Percentiles rank a stretch among this genome's conserved stretches.
Conservation (phyloP, 805 yeast genomes). For the Diddensiella transvaalensis region DNA sequence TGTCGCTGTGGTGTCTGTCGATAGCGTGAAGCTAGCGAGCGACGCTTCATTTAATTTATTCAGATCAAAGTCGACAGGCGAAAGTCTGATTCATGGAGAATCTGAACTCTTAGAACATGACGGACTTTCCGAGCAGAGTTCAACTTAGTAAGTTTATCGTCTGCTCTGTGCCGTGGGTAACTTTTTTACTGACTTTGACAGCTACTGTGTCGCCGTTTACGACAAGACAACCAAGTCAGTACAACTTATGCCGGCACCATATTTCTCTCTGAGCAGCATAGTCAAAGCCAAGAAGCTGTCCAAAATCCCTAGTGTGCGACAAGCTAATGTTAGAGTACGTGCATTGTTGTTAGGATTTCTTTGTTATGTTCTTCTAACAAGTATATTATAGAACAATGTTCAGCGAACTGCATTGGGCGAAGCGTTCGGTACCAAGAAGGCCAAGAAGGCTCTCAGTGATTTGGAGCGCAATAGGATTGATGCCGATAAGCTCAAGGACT, state of each 20-base stretch:
- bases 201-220: constrained; percentile 72
- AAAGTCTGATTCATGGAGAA: constrained; percentile 73
- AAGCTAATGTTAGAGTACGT: constrained; percentile 40
- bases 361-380: neutral
- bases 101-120: constrained; percentile 67
- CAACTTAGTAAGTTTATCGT: constrained; percentile 12
- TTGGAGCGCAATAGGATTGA: constrained; percentile 82
- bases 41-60: constrained; percentile 61
- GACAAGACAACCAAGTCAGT: constrained; percentile 64
- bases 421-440: constrained; percentile 95
- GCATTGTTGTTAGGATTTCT: neutral
- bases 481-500: constrained; percentile 68
- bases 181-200: too few species aligned
- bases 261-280: constrained; percentile 58
- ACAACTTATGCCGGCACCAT: constrained; percentile 61
- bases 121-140: constrained; percentile 43
- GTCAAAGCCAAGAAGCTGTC: constrained; percentile 56
- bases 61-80: constrained; percentile 40
- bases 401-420: constrained; percentile 88
- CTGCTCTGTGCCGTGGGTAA: too few species aligned
- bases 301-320: constrained; percentile 63
- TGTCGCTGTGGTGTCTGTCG: constrained; percentile 67
- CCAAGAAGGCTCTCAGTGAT: constrained; percentile 83
- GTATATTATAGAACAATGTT: constrained; percentile 35
- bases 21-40: constrained; percentile 63